Conservation (phyloP, 164 flowering plant species). For the Tetracentron sinense region DNA sequence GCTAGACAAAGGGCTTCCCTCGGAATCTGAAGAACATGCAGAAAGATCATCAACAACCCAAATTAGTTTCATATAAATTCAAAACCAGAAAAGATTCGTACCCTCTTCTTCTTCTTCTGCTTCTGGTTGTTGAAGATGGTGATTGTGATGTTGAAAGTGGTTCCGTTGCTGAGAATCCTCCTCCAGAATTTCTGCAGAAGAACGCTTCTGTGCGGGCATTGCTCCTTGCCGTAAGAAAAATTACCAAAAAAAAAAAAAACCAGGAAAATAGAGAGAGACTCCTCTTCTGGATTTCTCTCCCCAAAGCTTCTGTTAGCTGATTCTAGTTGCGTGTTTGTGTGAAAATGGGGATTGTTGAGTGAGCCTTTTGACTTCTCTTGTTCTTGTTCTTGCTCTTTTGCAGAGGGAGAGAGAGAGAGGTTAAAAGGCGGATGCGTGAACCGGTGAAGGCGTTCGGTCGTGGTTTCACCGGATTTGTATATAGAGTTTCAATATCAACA, state of each 20-base stretch:
- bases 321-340: no score
- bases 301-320: no score
- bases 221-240: neutral
- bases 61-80: neutral
- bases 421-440: no score
- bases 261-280: no score
- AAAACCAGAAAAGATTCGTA: neutral
- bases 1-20: constrained; percentile 37
- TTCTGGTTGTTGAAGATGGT: constrained; percentile 12
- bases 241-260: neutral
- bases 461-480: no score
- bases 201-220: constrained; percentile 36
- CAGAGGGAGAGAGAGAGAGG: no score
- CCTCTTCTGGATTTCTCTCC: no score
- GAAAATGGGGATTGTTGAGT: no score
- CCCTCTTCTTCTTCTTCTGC: constrained; percentile 8
- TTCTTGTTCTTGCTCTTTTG: no score
- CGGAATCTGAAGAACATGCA: constrained; percentile 31
- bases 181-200: constrained; percentile 16
- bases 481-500: no score
- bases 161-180: constrained; percentile 19
- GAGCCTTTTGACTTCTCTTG: no score
- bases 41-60: neutral
- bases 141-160: constrained; percentile 8
- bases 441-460: no score